Conservation (phyloP, 139 green algal genomes). For the Volvox africanus region DNA sequence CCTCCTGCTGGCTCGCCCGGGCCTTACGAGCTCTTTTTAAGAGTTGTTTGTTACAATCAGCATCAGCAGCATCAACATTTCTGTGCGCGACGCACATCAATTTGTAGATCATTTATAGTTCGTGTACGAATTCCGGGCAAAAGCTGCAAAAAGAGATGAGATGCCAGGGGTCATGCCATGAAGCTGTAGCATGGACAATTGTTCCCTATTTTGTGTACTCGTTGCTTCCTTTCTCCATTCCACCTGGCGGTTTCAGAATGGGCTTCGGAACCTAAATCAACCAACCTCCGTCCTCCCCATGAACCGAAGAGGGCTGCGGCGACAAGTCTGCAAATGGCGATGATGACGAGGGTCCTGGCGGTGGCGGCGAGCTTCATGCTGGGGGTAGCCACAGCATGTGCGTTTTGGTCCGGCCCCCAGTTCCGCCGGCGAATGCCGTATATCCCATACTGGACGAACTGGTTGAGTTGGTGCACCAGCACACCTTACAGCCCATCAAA, state of each 20-base stretch:
- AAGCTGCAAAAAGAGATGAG: too few species aligned
- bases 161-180: not conserved
- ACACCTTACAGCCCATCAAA: not conserved
- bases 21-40: too few species aligned
- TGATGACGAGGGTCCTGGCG: not conserved
- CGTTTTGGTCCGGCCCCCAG: conserved; percentile 7
- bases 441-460: conserved; percentile 16
- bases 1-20: too few species aligned
- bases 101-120: too few species aligned
- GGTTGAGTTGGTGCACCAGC: conserved; percentile 25
- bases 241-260: not conserved
- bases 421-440: conserved; percentile 14
- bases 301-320: not conserved
- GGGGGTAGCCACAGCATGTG: not conserved
- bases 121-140: too few species aligned
- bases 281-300: not conserved
- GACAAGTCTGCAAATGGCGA: not conserved
- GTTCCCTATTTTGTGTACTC: too few species aligned
- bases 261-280: not conserved
- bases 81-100: too few species aligned
- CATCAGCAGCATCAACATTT: too few species aligned
- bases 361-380: not conserved
- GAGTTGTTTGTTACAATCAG: too few species aligned
- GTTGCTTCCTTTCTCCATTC: not conserved
- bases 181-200: not conserved